These are phyloP conservation scores for Cystofilobasidium capitatum DNA, from an alignment of 768 basidiomycete species.

Conservation along the genomic window DNA sequence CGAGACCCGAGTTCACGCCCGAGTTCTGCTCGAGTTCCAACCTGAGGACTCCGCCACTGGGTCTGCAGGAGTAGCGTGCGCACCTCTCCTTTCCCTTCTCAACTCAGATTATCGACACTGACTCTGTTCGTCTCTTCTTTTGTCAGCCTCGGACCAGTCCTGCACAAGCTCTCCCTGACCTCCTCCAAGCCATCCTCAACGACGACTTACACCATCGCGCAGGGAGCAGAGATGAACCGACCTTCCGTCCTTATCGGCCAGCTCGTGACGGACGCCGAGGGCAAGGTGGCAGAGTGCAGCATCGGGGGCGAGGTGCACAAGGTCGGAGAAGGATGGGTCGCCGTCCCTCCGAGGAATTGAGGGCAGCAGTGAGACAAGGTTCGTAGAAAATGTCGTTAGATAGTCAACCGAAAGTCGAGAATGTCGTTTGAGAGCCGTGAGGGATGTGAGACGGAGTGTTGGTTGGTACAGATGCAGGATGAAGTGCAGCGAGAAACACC, in stretches of 20 bases:
- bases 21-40: not conserved
- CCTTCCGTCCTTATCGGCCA: not conserved
- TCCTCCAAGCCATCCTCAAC: not conserved
- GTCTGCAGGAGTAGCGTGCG: not conserved
- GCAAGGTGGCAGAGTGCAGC: not conserved
- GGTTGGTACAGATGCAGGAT: too few relatives aligned
- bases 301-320: not conserved
- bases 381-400: too few relatives aligned
- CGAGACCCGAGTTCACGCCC: not conserved
- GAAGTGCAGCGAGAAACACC: not conserved
- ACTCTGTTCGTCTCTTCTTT: not conserved
- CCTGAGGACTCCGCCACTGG: constrained; percentile 7
- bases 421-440: too few relatives aligned
- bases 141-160: constrained; percentile 1
- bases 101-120: not conserved
- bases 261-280: not conserved
- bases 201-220: not conserved
- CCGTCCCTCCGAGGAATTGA: not conserved
- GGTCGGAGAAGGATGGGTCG: constrained; percentile 4
- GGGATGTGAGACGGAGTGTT: too few relatives aligned
- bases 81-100: not conserved
- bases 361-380: not conserved
- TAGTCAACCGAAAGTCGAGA: too few relatives aligned
- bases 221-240: constrained; percentile 10
- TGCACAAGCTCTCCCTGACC: not conserved